These are phyloP conservation scores for Russula sp. DNA, from an alignment of 768 basidiomycete genomes.

Conservation along the genomic window DNA sequence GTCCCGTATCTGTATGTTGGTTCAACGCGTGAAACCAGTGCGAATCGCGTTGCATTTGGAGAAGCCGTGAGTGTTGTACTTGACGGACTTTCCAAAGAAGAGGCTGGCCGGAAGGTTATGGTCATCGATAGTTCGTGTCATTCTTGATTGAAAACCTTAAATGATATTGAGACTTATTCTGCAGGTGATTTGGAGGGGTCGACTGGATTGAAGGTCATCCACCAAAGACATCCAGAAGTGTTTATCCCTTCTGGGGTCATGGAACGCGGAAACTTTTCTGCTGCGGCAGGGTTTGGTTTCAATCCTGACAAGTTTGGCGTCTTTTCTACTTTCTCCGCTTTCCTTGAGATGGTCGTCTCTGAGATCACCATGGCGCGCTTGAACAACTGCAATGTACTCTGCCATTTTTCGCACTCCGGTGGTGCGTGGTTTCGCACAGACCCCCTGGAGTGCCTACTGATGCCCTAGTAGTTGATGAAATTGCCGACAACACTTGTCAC, in stretches of 20 bases:
- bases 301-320: conserved; percentile 76
- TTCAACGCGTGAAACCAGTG: conserved; percentile 64
- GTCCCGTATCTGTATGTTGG: conserved; percentile 60
- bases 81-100: conserved; percentile 67
- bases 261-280: conserved; percentile 80
- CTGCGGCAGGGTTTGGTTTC: conserved; percentile 84
- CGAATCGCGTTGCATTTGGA: conserved; percentile 79
- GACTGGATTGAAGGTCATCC: conserved; percentile 81
- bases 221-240: conserved; percentile 85
- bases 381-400: conserved; percentile 82
- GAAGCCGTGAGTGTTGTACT: conserved; percentile 77
- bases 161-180: conserved; percentile 10
- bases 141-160: not conserved
- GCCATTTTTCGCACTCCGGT: conserved; percentile 86
- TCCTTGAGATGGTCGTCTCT: conserved; percentile 85
- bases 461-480: conserved; percentile 27
- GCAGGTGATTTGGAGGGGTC: conserved; percentile 82
- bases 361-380: conserved; percentile 91
- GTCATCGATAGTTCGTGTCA: conserved; percentile 68
- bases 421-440: conserved; percentile 35
- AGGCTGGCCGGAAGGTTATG: conserved; percentile 72
- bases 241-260: conserved; percentile 81
- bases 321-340: conserved; percentile 87
- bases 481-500: conserved; percentile 55
- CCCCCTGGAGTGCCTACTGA: not conserved